Evolutionary conservation across 352 stramenopile species (phyloP).

Genomic region (Phytophthora nicotianae): DNA sequence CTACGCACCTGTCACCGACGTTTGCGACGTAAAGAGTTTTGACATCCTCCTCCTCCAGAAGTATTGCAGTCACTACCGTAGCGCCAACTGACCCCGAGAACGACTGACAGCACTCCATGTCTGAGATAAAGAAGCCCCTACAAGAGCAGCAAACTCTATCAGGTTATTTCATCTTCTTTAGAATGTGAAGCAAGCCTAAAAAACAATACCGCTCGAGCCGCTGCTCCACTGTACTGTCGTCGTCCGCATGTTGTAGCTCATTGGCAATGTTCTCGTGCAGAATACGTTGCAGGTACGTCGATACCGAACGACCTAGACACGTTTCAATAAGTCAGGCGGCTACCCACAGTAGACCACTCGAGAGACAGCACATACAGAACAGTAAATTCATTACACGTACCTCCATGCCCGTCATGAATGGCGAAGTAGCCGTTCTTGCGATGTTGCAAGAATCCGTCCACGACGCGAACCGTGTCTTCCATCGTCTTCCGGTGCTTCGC

Average conservation of each 20-base stretch:
- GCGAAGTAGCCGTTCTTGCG: constrained; percentile 75
- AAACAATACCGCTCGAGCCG: constrained; percentile 63
- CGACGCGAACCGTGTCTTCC: constrained; percentile 79
- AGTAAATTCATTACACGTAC: constrained; percentile 25
- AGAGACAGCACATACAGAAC: background rate
- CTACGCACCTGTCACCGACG: constrained; percentile 72
- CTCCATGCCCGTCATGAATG: constrained; percentile 82
- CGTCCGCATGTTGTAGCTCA: constrained; percentile 46
- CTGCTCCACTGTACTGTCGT: constrained; percentile 60
- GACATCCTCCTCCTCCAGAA: constrained; percentile 47
- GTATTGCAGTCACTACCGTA: constrained; percentile 61
- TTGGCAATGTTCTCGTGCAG: constrained; percentile 68
- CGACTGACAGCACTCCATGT: constrained; percentile 71
- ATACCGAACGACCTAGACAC: constrained; percentile 65
- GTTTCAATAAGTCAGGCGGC: background rate
- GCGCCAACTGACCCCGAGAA: constrained; percentile 57
- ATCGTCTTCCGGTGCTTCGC: constrained; percentile 77
- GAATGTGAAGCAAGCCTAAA: background rate
- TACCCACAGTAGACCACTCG: background rate
- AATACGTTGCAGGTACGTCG: constrained; percentile 64
- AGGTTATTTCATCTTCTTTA: background rate
- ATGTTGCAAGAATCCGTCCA: constrained; percentile 67
- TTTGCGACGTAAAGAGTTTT: constrained; percentile 67
- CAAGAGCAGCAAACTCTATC: constrained; percentile 5
- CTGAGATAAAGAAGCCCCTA: constrained; percentile 79